A percentile compares a stretch with the other conserved stretches of the same genome.
These are phyloP conservation scores for Starmerella sirachaensis DNA, from an alignment of 805 yeast genomes.

Conservation along the genomic window DNA sequence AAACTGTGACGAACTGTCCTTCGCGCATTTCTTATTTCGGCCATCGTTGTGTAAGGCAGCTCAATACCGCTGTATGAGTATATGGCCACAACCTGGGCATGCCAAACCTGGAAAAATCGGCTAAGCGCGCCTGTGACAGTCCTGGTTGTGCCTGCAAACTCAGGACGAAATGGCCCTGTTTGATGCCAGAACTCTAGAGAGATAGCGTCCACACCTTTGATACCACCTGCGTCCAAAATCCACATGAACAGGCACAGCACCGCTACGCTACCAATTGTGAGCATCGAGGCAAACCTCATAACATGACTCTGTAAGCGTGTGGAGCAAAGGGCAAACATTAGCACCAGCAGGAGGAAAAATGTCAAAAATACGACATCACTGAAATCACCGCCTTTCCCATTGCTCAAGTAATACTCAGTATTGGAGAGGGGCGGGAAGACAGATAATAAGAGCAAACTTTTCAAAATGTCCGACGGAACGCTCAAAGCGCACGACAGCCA, in stretches of 20 bases:
- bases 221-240: slow-evolving; percentile 4
- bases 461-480: slow-evolving; percentile 65
- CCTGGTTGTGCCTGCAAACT: no score
- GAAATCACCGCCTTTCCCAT: no score
- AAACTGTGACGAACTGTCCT: slow-evolving; percentile 12
- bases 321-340: slow-evolving; percentile 4
- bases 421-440: slow-evolving; percentile 42
- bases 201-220: background rate
- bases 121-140: background rate
- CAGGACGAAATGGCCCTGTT: no score
- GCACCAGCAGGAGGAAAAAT: slow-evolving; percentile 9
- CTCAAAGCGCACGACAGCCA: slow-evolving; percentile 35
- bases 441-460: slow-evolving; percentile 58
- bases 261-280: background rate
- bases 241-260: slow-evolving; percentile 5
- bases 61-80: slow-evolving; percentile 12
- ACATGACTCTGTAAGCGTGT: slow-evolving; percentile 8
- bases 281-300: slow-evolving; percentile 6
- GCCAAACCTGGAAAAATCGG: slow-evolving; percentile 10
- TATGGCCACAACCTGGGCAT: slow-evolving; percentile 7
- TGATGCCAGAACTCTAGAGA: background rate
- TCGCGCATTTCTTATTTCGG: slow-evolving; percentile 21
- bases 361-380: slow-evolving; percentile 15
- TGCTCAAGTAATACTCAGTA: slow-evolving; percentile 30
- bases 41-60: slow-evolving; percentile 15